Percentiles rank a stretch among this genome's conserved stretches.
Conservation (phyloP, 2,329 filamentous ascomycete genomes). For the Pseudogymnoascus destructans region DNA sequence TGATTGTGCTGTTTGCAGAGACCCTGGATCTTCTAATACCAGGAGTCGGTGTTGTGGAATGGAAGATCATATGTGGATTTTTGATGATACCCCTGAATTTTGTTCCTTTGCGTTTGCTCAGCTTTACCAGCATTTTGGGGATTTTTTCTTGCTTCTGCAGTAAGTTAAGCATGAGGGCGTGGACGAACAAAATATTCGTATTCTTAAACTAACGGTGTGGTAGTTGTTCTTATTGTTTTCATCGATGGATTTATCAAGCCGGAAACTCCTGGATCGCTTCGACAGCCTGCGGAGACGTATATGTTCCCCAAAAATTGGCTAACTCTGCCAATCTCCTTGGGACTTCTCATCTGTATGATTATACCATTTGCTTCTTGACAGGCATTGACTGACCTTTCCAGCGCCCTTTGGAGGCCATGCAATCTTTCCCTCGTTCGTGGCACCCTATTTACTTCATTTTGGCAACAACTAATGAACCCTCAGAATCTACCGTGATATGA, state of each 20-base stretch:
- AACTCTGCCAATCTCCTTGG: slow-evolving; percentile 76
- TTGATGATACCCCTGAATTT: slow-evolving; percentile 74
- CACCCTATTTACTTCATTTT: background rate
- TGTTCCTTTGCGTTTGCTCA: slow-evolving; percentile 68
- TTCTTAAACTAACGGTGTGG: slow-evolving; percentile 21
- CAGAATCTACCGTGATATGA: slow-evolving; percentile 68
- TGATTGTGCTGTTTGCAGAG: slow-evolving; percentile 88
- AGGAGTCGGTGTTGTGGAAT: slow-evolving; percentile 51
- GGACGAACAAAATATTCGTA: slow-evolving; percentile 7
- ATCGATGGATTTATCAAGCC: slow-evolving; percentile 78
- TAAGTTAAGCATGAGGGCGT: slow-evolving; percentile 36
- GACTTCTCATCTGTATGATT: slow-evolving; percentile 62
- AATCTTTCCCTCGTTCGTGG: slow-evolving; percentile 46
- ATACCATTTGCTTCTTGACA: background rate
- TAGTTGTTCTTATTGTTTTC: slow-evolving; percentile 74
- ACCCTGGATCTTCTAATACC: slow-evolving; percentile 70
- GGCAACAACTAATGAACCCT: slow-evolving; percentile 31
- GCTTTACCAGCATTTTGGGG: slow-evolving; percentile 85
- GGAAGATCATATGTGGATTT: slow-evolving; percentile 75
- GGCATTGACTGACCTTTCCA: background rate
- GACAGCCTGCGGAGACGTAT: slow-evolving; percentile 66
- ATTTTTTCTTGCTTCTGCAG: slow-evolving; percentile 81
- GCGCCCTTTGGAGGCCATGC: slow-evolving; percentile 49
- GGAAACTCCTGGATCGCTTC: slow-evolving; percentile 65
- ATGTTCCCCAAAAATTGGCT: slow-evolving; percentile 78